Conservation (phyloP, 2,329 filamentous ascomycete genomes). For the Trichophyton equinum region DNA sequence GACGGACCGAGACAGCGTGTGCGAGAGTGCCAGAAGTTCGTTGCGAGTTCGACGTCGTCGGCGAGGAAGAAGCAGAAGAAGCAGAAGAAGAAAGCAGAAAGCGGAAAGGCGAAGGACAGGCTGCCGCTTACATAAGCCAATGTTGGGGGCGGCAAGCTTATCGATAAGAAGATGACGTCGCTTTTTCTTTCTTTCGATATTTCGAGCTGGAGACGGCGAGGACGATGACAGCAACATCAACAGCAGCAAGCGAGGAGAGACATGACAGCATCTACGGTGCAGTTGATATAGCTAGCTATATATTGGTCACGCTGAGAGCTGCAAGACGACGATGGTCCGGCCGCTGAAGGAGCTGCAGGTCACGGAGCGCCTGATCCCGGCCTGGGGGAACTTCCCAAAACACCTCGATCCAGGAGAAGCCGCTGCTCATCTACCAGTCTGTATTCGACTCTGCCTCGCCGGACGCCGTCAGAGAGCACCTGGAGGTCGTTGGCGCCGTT, state of each 20-base stretch:
- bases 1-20: no score
- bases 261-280: no score
- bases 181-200: no score
- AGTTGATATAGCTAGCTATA: no score
- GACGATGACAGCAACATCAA: no score
- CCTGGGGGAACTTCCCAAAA: slow-evolving; percentile 48
- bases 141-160: not conserved
- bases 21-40: no score
- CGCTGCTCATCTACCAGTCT: slow-evolving; percentile 53
- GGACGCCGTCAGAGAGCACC: slow-evolving; percentile 44
- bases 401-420: slow-evolving; percentile 50
- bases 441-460: slow-evolving; percentile 40
- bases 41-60: no score
- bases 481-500: slow-evolving; percentile 43
- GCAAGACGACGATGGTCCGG: not conserved
- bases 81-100: not conserved
- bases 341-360: slow-evolving; percentile 37
- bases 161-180: slow-evolving; percentile 1
- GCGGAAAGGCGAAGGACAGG: not conserved
- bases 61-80: not conserved
- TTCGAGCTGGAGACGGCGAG: no score
- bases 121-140: not conserved
- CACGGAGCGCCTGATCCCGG: slow-evolving; percentile 48
- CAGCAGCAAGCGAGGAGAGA: no score
- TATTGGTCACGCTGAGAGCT: no score